Base-by-base conservation (phyloP, 805 yeast genomes). In the Pichia nanzhaoensis region DNA sequence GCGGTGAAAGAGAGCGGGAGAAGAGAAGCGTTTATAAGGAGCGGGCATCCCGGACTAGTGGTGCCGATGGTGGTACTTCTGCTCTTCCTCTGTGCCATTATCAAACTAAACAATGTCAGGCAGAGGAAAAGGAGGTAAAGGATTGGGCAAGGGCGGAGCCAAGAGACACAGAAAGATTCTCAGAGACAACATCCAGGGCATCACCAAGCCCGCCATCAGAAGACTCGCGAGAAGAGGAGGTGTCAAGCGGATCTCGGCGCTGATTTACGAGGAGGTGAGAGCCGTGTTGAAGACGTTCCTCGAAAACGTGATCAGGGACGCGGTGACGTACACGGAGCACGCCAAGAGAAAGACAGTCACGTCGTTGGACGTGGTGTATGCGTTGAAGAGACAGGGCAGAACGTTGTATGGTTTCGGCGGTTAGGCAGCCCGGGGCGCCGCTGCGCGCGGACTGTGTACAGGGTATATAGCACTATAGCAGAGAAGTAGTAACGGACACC, bases 211-310 rank as follows among this genome's bases (percentile, higher is more conserved):
- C 68, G 99, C 99, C 68, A 91, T 91, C 68, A 89, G 99, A 80
- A 91, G 99, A 87, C 84, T 91, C 65, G 99, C 99, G 44, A 91
- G 99, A 84, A 89, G 99, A 87, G 99, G 99, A 77, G 99, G 99
- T 90, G 99, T 91, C 68, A 91, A 91, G 84, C 96, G 99, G 86
- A 91, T 91, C 66, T 91, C 98, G 54, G 98, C 96, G 71, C 77
- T 90, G 69, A 91, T 91, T 71, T 91, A 91, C 79, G 99, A 91
- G 76, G 97, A 91, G 77, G 96, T 93, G 66, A 89, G 99, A 80
- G 90, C 84, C 60, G 97, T 93, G 59, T 78, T 91, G 59, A 90
- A 90, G 77, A 78, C 95, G 47, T 91, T 91, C 84, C 81, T 91
- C 69, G 96, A 88, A 75, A 83, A 86, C 67, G 96, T 93, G 60